phyloP scores from a whole-genome alignment of 1,139 yeast species.

The Geotrichum reessii region DNA sequence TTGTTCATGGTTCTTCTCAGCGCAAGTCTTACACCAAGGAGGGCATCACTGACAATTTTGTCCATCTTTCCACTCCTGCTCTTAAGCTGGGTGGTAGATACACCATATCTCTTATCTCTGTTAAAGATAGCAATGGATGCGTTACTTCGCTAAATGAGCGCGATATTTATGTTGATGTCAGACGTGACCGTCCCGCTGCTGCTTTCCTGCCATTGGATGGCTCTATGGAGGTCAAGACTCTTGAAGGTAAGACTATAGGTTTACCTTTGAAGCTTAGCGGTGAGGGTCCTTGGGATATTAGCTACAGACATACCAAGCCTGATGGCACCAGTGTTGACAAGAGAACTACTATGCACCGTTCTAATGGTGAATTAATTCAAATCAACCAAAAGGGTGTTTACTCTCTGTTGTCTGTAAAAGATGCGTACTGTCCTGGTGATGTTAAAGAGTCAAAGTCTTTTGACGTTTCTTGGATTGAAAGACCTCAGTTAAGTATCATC shows the following conservation, averaged over 20 bases:
- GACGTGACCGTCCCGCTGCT: slow-evolving; percentile 60
- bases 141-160: slow-evolving; percentile 57
- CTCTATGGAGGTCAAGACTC: slow-evolving; percentile 26
- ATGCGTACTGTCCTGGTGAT: slow-evolving; percentile 64
- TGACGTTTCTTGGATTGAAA: slow-evolving; percentile 39
- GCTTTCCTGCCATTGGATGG: slow-evolving; percentile 42
- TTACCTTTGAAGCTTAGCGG: slow-evolving; percentile 57
- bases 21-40: slow-evolving; percentile 41
- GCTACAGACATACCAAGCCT: slow-evolving; percentile 32
- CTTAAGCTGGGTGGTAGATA: slow-evolving; percentile 65
- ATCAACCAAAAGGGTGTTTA: slow-evolving; percentile 60
- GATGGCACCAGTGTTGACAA: slow-evolving; percentile 14
- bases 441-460: slow-evolving; percentile 34
- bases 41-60: slow-evolving; percentile 41
- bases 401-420: slow-evolving; percentile 51
- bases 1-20: slow-evolving; percentile 48
- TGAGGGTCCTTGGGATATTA: slow-evolving; percentile 46
- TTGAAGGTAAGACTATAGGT: slow-evolving; percentile 53
- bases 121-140: slow-evolving; percentile 72
- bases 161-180: slow-evolving; percentile 56
- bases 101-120: slow-evolving; percentile 54
- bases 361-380: slow-evolving; percentile 35
- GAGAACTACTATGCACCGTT: slow-evolving; percentile 1
- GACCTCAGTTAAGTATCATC: slow-evolving; percentile 48
- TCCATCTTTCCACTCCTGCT: slow-evolving; percentile 49